phyloP scores from a whole-genome alignment of 345 rosid species.

The Trapa bicornis region DNA sequence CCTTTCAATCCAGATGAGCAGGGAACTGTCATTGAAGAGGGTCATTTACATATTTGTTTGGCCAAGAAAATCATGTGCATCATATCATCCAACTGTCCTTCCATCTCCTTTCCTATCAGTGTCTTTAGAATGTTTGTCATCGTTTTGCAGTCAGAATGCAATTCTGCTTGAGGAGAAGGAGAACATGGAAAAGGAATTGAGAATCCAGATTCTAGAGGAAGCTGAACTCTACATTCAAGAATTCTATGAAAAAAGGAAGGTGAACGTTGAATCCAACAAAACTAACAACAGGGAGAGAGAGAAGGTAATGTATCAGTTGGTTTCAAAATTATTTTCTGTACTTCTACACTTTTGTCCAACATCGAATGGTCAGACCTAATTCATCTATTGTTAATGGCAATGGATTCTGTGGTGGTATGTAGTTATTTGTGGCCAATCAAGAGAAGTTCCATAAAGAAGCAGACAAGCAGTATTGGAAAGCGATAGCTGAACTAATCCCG shows the following conservation, averaged over 20 bases:
- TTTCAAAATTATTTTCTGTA: not conserved
- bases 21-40: not conserved
- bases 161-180: constrained; percentile 61
- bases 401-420: constrained; percentile 10
- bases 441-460: constrained; percentile 60
- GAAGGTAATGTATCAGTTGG: constrained; percentile 24
- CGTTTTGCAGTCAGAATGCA: constrained; percentile 43
- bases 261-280: constrained; percentile 44
- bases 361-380: not conserved
- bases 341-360: not conserved
- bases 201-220: constrained; percentile 48
- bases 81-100: not conserved
- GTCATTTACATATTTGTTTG: not conserved
- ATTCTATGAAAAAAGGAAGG: constrained; percentile 52
- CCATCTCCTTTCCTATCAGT: not conserved
- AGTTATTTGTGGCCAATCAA: constrained; percentile 51
- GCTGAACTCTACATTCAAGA: constrained; percentile 45
- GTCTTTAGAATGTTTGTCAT: not conserved
- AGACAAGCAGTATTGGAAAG: constrained; percentile 51
- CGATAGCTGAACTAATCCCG: constrained; percentile 55
- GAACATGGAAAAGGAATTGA: constrained; percentile 51
- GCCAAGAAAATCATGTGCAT: not conserved
- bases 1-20: not conserved
- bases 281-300: constrained; percentile 57
- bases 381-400: not conserved